phyloP scores from a whole-genome alignment of 768 basidiomycete species.

The Serpula lacrymans region DNA sequence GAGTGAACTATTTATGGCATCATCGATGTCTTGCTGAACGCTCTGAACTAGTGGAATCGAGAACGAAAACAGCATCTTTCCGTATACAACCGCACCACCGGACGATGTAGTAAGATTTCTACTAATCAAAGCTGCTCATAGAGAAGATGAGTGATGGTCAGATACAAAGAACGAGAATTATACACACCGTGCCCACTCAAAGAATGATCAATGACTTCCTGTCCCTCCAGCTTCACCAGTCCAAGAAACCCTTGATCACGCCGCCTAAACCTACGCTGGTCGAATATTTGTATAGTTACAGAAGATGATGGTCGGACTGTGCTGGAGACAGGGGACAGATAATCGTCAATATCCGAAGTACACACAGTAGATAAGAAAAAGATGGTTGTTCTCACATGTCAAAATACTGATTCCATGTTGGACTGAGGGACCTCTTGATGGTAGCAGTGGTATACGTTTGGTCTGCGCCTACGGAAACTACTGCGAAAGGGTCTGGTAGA shows the following conservation, averaged over 20 bases:
- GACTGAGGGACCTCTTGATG: constrained; percentile 62
- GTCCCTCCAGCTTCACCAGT: constrained; percentile 51
- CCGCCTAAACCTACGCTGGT: constrained; percentile 84
- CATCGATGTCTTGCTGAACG: constrained; percentile 12
- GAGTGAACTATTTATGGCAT: constrained; percentile 14
- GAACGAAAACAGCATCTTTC: constrained; percentile 71
- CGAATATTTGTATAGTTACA: constrained; percentile 84
- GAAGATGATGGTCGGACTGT: constrained; percentile 70
- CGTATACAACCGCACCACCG: constrained; percentile 56
- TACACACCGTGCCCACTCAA: constrained; percentile 42
- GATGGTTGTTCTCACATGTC: constrained; percentile 70
- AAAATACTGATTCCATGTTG: constrained; percentile 84
- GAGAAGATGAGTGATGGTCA: constrained; percentile 1
- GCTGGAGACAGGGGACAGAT: constrained; percentile 31
- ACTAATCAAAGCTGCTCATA: constrained; percentile 57
- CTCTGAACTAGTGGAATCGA: constrained; percentile 43
- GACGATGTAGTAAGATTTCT: constrained; percentile 46
- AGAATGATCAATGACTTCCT: constrained; percentile 51
- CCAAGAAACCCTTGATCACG: constrained; percentile 79
- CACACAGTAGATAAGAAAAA: constrained; percentile 5
- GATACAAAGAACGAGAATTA: constrained; percentile 10
- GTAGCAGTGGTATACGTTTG: constrained; percentile 77
- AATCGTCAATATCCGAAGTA: constrained; percentile 7
- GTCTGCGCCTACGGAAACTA: constrained; percentile 82
- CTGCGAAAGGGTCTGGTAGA: constrained; percentile 86